Evolutionary conservation across 306 rosid species (phyloP).

Genomic region (Morella rubra): DNA sequence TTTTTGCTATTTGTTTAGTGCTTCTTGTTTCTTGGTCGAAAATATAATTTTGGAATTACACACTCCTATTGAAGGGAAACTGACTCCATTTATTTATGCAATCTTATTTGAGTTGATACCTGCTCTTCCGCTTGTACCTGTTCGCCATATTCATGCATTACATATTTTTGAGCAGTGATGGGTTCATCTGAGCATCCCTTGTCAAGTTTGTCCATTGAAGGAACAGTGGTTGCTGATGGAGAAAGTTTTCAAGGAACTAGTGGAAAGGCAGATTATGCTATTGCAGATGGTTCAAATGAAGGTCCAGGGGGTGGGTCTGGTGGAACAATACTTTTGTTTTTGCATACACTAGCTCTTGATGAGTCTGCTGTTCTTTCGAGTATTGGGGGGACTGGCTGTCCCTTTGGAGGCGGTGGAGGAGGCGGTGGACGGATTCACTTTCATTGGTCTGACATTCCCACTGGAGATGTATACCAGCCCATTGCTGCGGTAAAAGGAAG

Average conservation of each 20-base stretch:
- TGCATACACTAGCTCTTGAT: slow-evolving; percentile 55
- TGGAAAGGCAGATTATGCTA: slow-evolving; percentile 23
- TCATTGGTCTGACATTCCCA: slow-evolving; percentile 93
- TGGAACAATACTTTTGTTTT: slow-evolving; percentile 82
- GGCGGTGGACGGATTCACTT: slow-evolving; percentile 99
- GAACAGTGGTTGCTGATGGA: slow-evolving; percentile 76
- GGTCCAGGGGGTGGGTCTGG: slow-evolving; percentile 99
- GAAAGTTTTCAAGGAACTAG: slow-evolving; percentile 51
- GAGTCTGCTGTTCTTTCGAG: slow-evolving; percentile 84
- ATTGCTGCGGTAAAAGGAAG: slow-evolving; percentile 79
- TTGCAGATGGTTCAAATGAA: slow-evolving; percentile 42
- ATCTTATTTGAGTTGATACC: slow-evolving; percentile 10
- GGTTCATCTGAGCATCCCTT: slow-evolving; percentile 89
- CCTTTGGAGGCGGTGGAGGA: slow-evolving; percentile 80
- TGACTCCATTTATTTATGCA: neutral
- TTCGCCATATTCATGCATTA: slow-evolving; percentile 14
- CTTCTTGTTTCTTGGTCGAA: neutral
- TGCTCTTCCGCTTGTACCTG: neutral
- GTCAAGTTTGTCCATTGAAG: slow-evolving; percentile 77
- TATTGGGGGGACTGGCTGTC: slow-evolving; percentile 72
- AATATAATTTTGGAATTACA: neutral
- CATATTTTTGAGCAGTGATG: slow-evolving; percentile 56
- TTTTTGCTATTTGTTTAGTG: neutral
- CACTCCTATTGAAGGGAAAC: neutral
- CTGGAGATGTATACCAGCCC: slow-evolving; percentile 95